These are phyloP conservation scores for Postia placenta DNA, from an alignment of 768 basidiomycete species.

Conservation along the genomic window DNA sequence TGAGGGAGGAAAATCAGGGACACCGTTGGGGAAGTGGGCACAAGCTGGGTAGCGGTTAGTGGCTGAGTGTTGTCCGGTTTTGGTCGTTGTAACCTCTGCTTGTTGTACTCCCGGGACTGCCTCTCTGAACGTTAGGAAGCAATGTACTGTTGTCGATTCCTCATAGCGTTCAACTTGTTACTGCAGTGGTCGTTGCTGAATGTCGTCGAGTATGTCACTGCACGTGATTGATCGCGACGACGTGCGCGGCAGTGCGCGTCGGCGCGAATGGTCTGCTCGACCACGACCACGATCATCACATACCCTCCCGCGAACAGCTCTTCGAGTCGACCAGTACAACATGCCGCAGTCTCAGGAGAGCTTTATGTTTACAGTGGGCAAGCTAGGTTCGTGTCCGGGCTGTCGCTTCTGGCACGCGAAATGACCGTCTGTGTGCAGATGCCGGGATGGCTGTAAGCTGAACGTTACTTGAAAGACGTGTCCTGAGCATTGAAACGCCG, in stretches of 20 bases:
- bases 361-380: constrained; percentile 91
- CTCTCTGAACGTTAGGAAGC: no score
- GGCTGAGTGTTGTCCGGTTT: no score
- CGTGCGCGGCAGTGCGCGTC: background rate
- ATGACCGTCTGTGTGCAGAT: constrained; percentile 40
- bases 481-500: background rate
- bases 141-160: no score
- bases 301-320: no score
- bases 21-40: constrained; percentile 52
- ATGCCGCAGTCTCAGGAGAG: constrained; percentile 48
- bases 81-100: no score
- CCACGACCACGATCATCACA: no score
- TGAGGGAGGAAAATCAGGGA: constrained; percentile 22
- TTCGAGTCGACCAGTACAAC: background rate
- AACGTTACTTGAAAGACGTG: background rate
- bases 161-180: no score
- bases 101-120: no score
- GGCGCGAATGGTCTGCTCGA: no score
- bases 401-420: background rate
- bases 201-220: no score
- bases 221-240: background rate
- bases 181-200: no score
- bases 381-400: constrained; percentile 70
- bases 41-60: constrained; percentile 32
- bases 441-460: constrained; percentile 84